Conservation (phyloP, 441 rosid species). For the Croton laevigatus region DNA sequence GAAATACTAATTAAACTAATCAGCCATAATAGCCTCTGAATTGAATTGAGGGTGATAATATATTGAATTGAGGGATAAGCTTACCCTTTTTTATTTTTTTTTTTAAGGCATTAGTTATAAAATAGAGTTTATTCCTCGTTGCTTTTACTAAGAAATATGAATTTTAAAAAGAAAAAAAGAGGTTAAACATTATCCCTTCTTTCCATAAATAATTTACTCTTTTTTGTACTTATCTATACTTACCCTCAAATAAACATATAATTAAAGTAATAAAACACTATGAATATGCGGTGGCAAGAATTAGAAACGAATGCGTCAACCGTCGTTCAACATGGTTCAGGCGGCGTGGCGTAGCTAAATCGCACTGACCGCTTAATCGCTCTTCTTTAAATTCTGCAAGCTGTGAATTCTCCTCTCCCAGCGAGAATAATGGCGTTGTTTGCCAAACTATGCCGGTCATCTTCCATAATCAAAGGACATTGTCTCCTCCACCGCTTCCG, state of each 20-base stretch:
- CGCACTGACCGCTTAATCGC: not conserved
- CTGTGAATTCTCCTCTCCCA: not conserved
- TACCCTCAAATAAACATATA: too few species aligned
- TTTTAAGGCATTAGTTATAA: too few species aligned
- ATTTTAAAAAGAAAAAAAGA: too few species aligned
- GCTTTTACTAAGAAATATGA: too few species aligned
- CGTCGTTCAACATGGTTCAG: not conserved
- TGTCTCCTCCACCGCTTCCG: constrained; percentile 35
- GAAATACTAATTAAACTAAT: constrained; percentile 3
- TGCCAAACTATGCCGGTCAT: constrained; percentile 8
- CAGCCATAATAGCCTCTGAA: not conserved
- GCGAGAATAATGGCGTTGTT: constrained; percentile 14
- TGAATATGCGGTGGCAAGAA: too few species aligned
- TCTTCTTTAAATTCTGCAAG: not conserved
- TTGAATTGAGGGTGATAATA: not conserved
- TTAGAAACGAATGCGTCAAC: not conserved
- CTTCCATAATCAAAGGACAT: constrained; percentile 6
- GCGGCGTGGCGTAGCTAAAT: not conserved
- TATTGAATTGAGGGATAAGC: too few species aligned
- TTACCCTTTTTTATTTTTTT: too few species aligned
- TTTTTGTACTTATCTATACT: too few species aligned
- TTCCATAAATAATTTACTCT: too few species aligned
- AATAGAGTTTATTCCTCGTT: too few species aligned
- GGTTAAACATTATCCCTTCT: too few species aligned
- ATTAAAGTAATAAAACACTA: too few species aligned